These are phyloP conservation scores for Solanum stenotomum DNA, from an alignment of 257 asterid species.

Conservation along the genomic window DNA sequence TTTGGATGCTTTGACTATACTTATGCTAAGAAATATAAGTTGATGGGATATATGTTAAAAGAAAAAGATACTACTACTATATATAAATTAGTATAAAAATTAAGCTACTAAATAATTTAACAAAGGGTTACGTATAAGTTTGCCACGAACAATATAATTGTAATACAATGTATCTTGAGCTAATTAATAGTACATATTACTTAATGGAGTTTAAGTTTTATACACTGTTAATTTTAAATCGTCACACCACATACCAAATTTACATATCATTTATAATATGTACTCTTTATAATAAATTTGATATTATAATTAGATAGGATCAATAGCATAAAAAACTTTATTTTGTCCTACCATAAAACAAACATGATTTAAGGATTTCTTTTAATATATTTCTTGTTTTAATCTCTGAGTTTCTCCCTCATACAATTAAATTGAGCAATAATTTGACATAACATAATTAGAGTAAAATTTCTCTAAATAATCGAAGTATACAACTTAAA, in stretches of 20 bases:
- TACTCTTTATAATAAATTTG: neutral
- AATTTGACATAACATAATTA: too few species aligned
- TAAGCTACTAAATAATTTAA: neutral
- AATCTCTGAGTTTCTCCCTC: too few species aligned
- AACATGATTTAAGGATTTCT: neutral
- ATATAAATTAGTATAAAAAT: neutral
- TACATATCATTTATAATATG: neutral
- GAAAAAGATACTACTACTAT: neutral
- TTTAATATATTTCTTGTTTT: too few species aligned
- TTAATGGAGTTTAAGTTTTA: too few species aligned
- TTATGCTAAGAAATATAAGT: neutral
- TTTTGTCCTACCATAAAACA: neutral
- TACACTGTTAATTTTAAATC: too few species aligned
- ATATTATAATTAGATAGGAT: neutral
- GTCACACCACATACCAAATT: neutral
- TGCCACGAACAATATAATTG: too few species aligned
- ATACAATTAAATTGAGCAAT: too few species aligned
- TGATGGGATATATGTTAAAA: neutral
- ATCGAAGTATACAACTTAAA: too few species aligned
- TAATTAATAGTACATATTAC: too few species aligned
- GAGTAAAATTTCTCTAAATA: too few species aligned
- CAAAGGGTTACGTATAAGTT: neutral
- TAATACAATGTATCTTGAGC: too few species aligned
- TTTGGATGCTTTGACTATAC: neutral
- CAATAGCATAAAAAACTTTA: neutral